Percentiles rank a stretch among this genome's conserved stretches.
Conservation (phyloP, 129 eudicot species). For the Dittrichia graveolens region DNA sequence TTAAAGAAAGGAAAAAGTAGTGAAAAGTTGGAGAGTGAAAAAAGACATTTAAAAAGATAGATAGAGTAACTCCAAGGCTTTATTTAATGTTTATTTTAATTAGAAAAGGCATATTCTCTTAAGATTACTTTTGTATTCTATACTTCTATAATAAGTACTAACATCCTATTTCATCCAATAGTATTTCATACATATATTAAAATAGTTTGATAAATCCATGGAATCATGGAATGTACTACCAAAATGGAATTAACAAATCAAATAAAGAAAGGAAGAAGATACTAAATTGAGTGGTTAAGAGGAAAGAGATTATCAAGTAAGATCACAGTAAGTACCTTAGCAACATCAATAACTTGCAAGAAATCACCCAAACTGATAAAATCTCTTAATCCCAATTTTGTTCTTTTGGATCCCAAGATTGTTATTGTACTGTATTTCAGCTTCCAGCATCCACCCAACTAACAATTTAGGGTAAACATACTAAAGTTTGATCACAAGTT, state of each 20-base stretch:
- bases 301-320: background rate
- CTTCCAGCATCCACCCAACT: conserved; percentile 92
- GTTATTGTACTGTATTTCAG: conserved; percentile 86
- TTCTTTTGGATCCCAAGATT: conserved; percentile 83
- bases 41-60: no score
- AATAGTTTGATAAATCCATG: no score
- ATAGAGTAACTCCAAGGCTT: no score
- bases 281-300: background rate
- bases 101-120: no score
- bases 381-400: conserved; percentile 89
- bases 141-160: no score
- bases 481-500: background rate
- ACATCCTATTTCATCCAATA: no score
- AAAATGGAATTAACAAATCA: background rate
- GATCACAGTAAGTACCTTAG: conserved; percentile 52
- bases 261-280: background rate
- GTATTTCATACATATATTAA: no score
- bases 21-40: no score
- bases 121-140: no score
- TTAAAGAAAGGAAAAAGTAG: no score
- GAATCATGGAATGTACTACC: no score
- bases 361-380: conserved; percentile 82
- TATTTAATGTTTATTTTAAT: no score
- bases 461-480: background rate
- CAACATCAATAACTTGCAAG: conserved; percentile 66